Conservation (phyloP, 257 asterid genomes). For the Vinca minor region DNA sequence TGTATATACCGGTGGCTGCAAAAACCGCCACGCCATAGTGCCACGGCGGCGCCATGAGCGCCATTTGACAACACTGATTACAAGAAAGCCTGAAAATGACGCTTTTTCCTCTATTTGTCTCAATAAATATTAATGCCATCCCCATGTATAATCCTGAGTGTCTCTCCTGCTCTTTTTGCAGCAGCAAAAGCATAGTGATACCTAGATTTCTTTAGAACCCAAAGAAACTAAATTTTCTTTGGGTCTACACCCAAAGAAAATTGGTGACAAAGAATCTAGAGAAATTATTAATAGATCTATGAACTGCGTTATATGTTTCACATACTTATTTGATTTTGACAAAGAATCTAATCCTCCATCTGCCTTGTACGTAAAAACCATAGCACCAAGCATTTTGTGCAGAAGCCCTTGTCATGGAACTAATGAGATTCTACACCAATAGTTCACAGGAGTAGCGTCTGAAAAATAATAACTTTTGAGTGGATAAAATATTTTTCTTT, state of each 20-base stretch:
- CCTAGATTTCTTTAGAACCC: neutral
- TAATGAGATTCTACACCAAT: neutral
- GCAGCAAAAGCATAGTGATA: no score
- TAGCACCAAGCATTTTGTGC: no score
- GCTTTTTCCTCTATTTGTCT: neutral
- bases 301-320: neutral
- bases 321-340: neutral
- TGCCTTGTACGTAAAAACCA: neutral
- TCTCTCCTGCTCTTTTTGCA: neutral
- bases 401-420: no score
- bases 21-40: no score
- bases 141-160: neutral
- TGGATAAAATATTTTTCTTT: no score
- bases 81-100: neutral
- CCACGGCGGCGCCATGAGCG: no score
- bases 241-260: neutral
- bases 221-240: neutral
- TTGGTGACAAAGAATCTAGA: neutral
- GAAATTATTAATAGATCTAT: neutral
- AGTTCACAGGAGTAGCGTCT: neutral
- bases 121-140: neutral
- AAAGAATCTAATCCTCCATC: neutral
- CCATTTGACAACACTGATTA: no score
- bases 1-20: no score
- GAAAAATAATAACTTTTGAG: neutral